Conservation (phyloP, 257 asterid species). For the Datura wrightii region DNA sequence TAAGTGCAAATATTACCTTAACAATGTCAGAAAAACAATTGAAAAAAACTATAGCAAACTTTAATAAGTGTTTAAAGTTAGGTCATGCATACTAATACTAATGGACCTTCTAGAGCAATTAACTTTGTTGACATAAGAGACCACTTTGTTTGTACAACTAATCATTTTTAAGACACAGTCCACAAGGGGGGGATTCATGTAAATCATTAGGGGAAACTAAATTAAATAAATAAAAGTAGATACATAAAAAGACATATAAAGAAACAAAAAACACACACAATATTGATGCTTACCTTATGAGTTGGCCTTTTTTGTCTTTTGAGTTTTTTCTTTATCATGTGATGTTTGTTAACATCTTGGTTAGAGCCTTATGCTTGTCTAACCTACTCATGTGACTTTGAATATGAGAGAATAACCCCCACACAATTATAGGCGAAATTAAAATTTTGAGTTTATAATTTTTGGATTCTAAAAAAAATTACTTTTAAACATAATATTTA, state of each 20-base stretch:
- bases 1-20: constrained; percentile 12
- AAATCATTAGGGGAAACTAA: constrained; percentile 18
- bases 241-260: constrained; percentile 1
- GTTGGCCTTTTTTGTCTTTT: constrained; percentile 28
- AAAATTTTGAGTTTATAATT: neutral
- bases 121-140: neutral
- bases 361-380: constrained; percentile 31
- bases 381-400: constrained; percentile 21
- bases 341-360: constrained; percentile 33
- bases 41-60: neutral
- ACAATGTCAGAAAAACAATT: neutral
- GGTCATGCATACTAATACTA: neutral
- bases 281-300: constrained; percentile 24
- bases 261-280: constrained; percentile 27
- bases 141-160: constrained; percentile 9
- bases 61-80: neutral
- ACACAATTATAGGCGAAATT: neutral
- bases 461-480: neutral
- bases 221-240: constrained; percentile 17
- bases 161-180: constrained; percentile 15
- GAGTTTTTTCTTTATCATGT: constrained; percentile 25
- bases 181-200: neutral
- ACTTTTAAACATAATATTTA: neutral
- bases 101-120: constrained; percentile 7
- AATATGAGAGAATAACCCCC: constrained; percentile 18